phyloP scores from a whole-genome alignment of 129 eudicot species.

The Scalesia atractyloides region DNA sequence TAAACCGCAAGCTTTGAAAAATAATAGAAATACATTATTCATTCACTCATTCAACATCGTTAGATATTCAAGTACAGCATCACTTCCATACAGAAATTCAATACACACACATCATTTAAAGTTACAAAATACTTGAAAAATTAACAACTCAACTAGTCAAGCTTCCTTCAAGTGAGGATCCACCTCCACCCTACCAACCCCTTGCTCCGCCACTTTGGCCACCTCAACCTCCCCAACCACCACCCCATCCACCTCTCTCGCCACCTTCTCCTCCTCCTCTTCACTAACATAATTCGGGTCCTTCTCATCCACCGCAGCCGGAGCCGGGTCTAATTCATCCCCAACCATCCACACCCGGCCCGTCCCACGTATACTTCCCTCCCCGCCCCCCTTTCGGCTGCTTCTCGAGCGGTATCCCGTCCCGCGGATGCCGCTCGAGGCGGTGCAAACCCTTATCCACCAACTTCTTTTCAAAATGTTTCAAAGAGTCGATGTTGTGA shows the following conservation, averaged over 20 bases:
- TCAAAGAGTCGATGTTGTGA: constrained; percentile 49
- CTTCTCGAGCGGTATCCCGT: constrained; percentile 46
- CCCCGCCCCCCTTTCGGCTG: constrained; percentile 71
- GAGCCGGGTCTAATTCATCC: constrained; percentile 44
- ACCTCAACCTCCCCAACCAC: constrained; percentile 61
- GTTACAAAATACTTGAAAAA: too few species aligned
- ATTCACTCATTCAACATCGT: too few species aligned
- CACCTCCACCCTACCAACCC: constrained; percentile 56
- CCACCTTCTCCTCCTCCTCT: constrained; percentile 43
- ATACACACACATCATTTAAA: too few species aligned
- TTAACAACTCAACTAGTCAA: neutral
- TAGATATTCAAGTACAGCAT: too few species aligned
- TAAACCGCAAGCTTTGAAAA: too few species aligned
- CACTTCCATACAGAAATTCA: too few species aligned
- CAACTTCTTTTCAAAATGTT: constrained; percentile 59
- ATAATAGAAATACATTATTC: too few species aligned
- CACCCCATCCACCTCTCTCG: constrained; percentile 37
- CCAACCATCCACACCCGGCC: constrained; percentile 46
- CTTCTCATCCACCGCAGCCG: constrained; percentile 59
- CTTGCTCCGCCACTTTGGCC: constrained; percentile 50
- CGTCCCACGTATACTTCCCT: constrained; percentile 94
- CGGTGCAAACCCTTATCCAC: constrained; percentile 63
- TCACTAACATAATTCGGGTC: constrained; percentile 74
- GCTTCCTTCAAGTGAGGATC: constrained; percentile 50
- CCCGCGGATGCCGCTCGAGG: constrained; percentile 61